Evolutionary conservation across 176 grass and related monocot genomes (phyloP).

Genomic region (Oryza nivara): DNA sequence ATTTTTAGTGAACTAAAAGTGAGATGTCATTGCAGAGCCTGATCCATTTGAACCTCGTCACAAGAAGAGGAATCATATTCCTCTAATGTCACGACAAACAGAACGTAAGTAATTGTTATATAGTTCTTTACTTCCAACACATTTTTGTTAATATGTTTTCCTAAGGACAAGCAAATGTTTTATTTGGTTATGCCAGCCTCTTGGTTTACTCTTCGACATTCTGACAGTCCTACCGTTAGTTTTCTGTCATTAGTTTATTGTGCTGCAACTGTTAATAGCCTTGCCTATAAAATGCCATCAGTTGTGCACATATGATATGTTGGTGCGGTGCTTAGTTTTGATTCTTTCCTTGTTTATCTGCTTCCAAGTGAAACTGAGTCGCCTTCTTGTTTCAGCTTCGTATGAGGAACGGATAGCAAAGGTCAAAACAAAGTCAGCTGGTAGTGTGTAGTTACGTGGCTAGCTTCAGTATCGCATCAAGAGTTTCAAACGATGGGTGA

Average conservation of each 20-base stretch:
- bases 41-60: constrained; percentile 44
- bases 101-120: constrained; percentile 58
- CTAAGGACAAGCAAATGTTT: background rate
- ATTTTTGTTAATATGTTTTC: constrained; percentile 13
- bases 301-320: background rate
- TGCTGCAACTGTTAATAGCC: background rate
- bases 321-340: background rate
- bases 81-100: constrained; percentile 74
- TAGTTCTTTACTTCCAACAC: background rate
- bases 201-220: constrained; percentile 9
- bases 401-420: constrained; percentile 74
- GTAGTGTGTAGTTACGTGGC: constrained; percentile 30
- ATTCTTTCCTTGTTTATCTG: background rate
- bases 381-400: constrained; percentile 56
- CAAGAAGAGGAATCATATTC: constrained; percentile 82
- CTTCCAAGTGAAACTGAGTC: constrained; percentile 17
- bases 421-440: constrained; percentile 47
- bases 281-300: background rate
- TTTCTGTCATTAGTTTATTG: constrained; percentile 4
- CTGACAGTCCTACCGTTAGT: background rate
- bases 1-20: constrained; percentile 25
- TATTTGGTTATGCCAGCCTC: constrained; percentile 1
- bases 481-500: constrained; percentile 4
- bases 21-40: constrained; percentile 54
- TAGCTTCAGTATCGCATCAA: constrained; percentile 7